Conservation (phyloP, 352 stramenopile genomes). For the Phytophthora melonis region DNA sequence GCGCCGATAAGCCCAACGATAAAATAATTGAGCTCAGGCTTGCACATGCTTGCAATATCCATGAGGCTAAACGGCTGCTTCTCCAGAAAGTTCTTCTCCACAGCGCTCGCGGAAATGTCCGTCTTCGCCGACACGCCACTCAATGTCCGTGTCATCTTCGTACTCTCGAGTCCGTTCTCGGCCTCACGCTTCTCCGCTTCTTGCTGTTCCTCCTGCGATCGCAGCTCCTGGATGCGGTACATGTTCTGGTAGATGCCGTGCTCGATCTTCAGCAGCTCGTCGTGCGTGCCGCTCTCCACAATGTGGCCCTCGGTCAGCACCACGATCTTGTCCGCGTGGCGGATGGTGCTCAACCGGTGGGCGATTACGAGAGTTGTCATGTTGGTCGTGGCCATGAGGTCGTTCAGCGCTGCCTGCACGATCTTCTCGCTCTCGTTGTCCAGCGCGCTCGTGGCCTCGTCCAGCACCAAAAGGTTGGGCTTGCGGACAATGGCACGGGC, state of each 20-base stretch:
- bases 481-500: slow-evolving; percentile 25
- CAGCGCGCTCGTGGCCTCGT: slow-evolving; percentile 29
- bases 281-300: slow-evolving; percentile 48
- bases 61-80: background rate
- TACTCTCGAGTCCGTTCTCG: background rate
- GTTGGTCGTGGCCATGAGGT: slow-evolving; percentile 40
- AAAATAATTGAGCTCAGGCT: slow-evolving; percentile 15
- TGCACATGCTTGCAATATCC: background rate
- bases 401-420: slow-evolving; percentile 47
- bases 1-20: slow-evolving; percentile 14
- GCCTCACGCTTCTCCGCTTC: background rate
- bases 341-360: slow-evolving; percentile 59
- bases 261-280: slow-evolving; percentile 58
- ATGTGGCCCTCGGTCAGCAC: slow-evolving; percentile 30
- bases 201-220: slow-evolving; percentile 7
- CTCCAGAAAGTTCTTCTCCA: slow-evolving; percentile 22
- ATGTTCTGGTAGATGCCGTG: slow-evolving; percentile 82
- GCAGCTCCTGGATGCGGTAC: slow-evolving; percentile 65
- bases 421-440: slow-evolving; percentile 45
- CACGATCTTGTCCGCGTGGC: slow-evolving; percentile 36
- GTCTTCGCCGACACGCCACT: slow-evolving; percentile 17
- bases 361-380: slow-evolving; percentile 73
- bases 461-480: slow-evolving; percentile 27
- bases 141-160: slow-evolving; percentile 13
- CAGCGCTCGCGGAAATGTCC: slow-evolving; percentile 14